phyloP scores from a whole-genome alignment of 176 grass and related monocot species.

The Tuctoria greenei region DNA sequence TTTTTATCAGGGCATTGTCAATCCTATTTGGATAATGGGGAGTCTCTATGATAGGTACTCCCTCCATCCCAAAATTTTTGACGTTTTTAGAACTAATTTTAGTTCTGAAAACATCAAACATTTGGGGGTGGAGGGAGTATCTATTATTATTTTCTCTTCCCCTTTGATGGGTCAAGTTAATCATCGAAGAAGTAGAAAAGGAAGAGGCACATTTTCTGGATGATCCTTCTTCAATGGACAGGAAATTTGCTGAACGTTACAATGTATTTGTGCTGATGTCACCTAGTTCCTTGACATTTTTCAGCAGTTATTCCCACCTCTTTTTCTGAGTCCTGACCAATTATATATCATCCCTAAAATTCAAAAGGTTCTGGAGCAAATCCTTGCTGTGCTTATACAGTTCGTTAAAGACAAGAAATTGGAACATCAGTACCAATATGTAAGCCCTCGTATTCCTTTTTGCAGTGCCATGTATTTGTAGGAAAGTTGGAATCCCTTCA shows the following conservation, averaged over 20 bases:
- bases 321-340: neutral
- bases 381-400: slow-evolving; percentile 88
- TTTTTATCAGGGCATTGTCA: neutral
- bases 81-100: too few species aligned
- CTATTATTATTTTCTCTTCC: slow-evolving; percentile 24
- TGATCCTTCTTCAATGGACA: slow-evolving; percentile 96
- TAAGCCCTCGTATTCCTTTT: slow-evolving; percentile 41
- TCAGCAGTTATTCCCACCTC: neutral
- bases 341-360: slow-evolving; percentile 29
- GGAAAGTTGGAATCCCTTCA: slow-evolving; percentile 7
- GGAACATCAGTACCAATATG: slow-evolving; percentile 96
- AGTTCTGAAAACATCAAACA: too few species aligned
- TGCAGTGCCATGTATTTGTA: neutral
- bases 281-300: slow-evolving; percentile 1
- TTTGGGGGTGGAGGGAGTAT: too few species aligned
- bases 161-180: slow-evolving; percentile 69
- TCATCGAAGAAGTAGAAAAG: slow-evolving; percentile 91
- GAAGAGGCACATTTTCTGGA: slow-evolving; percentile 82
- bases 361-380: slow-evolving; percentile 89
- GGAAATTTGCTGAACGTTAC: slow-evolving; percentile 97
- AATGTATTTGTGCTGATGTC: slow-evolving; percentile 52
- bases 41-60: neutral
- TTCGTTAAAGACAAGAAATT: slow-evolving; percentile 98
- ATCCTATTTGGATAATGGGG: slow-evolving; percentile 29
- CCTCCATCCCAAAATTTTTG: too few species aligned